Evolutionary conservation across 1,284 basidiomycete genomes (phyloP), one percentile per base, ranked within the genome.

Genomic region (Apiotrichum gracile): DNA sequence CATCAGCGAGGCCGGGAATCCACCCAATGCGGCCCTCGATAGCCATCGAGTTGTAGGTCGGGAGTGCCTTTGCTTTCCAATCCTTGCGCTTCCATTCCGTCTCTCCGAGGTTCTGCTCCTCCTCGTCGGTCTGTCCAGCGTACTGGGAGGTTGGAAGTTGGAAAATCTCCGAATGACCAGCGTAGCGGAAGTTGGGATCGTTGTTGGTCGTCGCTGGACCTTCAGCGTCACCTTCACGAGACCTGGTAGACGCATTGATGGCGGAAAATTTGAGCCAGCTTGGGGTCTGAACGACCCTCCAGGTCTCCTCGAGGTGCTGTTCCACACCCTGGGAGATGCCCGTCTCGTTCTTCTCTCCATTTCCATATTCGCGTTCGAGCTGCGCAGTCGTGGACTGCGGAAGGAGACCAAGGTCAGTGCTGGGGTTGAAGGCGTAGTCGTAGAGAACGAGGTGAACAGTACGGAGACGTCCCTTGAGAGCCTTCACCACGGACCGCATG

Each of bases 1-100:
- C 66, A 24, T 71, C 69, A 22, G 63, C 57, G n/a, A 75, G 50
- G 5, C 67, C 73, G 12, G 68, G 70, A 12, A 73, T 48, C 65
- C 70, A 73, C 0, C 68, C 69, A 5, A 73, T 52, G 9, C 70
- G 53, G 37, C 62, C 65, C 47, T 75, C 73, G 46, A 75, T 73
- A 1, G 70, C 61, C 68, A 70, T 73, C 10, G 72, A 75, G 45
- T 73, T 73, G 62, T 67, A 75, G n/a, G 60, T 66, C 5, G 72
- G 73, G 16, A 73, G 47, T 5, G 71, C 70, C 19, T 61, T 63
- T 26, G 58, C 56, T 10, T 64, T 49, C 68, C 68, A 75, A 35
- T 63, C 58, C 13, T 38, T 19, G 37, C 70, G 67, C 35, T 47
- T 64, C 66, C 63, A 66, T 37, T 64, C 61, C 12, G 50, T 50